Evolutionary conservation across 2,329 filamentous ascomycete genomes (phyloP).

Genomic region (Boeremia lycopersici): DNA sequence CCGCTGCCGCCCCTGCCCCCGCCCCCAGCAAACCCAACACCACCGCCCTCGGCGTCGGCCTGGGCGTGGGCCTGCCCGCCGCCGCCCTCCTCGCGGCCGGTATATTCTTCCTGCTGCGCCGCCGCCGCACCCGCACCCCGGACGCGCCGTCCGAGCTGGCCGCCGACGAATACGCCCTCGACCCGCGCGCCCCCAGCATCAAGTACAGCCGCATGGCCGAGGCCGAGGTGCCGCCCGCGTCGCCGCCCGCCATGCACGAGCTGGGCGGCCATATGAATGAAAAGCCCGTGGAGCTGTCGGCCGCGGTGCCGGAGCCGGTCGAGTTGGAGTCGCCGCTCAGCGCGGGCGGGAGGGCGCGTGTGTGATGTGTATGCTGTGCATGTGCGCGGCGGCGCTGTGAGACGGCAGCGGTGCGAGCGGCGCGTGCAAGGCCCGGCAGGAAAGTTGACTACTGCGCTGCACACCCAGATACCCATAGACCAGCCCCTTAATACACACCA

Average conservation of each 20-base stretch:
- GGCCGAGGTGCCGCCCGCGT: neutral
- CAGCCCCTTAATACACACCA: too few relatives aligned
- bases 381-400: too few relatives aligned
- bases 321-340: conserved; percentile 4
- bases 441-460: too few relatives aligned
- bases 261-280: neutral
- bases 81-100: conserved; percentile 7
- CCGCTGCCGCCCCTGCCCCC: neutral
- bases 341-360: neutral
- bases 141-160: neutral
- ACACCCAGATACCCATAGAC: too few relatives aligned
- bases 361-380: too few relatives aligned
- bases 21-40: conserved; percentile 9
- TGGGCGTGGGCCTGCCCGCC: conserved; percentile 14
- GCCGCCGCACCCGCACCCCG: conserved; percentile 1
- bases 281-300: conserved; percentile 1
- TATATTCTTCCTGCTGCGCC: conserved; percentile 9
- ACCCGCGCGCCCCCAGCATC: neutral
- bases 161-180: conserved; percentile 1
- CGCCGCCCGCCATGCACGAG: neutral
- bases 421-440: too few relatives aligned
- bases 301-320: neutral
- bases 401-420: too few relatives aligned
- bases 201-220: conserved; percentile 9
- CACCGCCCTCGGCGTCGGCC: conserved; percentile 14